Percentiles rank a stretch among this genome's conserved stretches.
Evolutionary conservation across 1,284 basidiomycete genomes (phyloP).

Genomic region (Microbotryum violaceum): DNA sequence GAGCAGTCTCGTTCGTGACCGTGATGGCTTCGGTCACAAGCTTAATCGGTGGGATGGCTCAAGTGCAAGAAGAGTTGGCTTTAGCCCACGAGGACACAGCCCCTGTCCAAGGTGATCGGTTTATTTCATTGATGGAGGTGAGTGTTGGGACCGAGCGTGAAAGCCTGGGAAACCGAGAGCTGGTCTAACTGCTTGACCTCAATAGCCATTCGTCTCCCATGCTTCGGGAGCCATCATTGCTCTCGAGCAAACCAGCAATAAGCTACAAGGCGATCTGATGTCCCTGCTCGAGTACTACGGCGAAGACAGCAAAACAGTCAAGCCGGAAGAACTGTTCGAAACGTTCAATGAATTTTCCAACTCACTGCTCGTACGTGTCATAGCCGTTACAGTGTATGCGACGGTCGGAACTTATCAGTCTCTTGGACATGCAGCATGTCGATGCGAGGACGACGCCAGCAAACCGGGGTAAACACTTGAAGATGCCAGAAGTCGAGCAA

Average conservation of each 20-base stretch:
- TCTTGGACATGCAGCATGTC: constrained; percentile 50
- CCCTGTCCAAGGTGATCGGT: constrained; percentile 50
- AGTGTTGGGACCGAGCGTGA: background rate
- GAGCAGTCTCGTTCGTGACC: constrained; percentile 60
- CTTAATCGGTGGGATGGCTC: constrained; percentile 53
- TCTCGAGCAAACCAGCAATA: constrained; percentile 54
- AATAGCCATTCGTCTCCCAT: constrained; percentile 53
- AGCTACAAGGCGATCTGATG: constrained; percentile 55
- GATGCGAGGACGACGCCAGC: constrained; percentile 44
- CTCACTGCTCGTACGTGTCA: constrained; percentile 10
- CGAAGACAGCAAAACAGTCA: constrained; percentile 56
- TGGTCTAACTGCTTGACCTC: background rate
- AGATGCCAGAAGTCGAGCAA: background rate
- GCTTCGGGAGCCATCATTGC: constrained; percentile 53
- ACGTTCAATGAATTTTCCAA: constrained; percentile 57
- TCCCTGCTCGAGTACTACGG: constrained; percentile 63
- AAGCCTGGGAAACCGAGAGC: too few relatives aligned
- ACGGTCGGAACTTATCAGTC: background rate
- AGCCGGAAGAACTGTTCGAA: constrained; percentile 71
- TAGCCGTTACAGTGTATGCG: background rate
- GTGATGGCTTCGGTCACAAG: constrained; percentile 54
- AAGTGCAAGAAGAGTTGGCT: constrained; percentile 54
- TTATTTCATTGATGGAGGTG: constrained; percentile 53
- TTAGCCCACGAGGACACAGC: background rate
- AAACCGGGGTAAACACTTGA: background rate